Evolutionary conservation across 768 basidiomycete genomes (phyloP).

Genomic region (Macrolepiota albuminosa): DNA sequence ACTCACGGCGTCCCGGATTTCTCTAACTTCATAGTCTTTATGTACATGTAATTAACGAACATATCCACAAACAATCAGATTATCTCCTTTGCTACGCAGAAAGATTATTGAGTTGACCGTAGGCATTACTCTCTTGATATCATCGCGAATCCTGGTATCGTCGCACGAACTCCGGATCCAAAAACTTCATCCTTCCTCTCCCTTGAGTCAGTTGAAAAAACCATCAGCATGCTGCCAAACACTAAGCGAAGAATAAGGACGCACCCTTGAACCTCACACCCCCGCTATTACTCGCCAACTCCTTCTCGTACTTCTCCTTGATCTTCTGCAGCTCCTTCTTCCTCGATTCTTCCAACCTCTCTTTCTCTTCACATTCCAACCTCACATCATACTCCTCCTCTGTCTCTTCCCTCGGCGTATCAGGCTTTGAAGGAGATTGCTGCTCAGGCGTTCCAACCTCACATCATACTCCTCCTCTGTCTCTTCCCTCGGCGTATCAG

Average conservation of each 20-base stretch:
- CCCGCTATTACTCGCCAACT: conserved; percentile 33
- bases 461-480: conserved; percentile 74
- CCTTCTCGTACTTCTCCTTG: conserved; percentile 32
- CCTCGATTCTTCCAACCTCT: conserved; percentile 44
- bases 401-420: no score
- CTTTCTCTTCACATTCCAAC: conserved; percentile 68
- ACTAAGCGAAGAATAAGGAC: conserved; percentile 3
- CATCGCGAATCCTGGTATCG: conserved; percentile 1
- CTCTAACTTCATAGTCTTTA: no score
- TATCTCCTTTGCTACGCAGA: not conserved
- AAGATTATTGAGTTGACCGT: not conserved
- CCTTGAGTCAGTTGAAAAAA: no score
- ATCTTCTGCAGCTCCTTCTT: conserved; percentile 46
- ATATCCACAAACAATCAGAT: not conserved
- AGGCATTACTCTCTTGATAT: not conserved
- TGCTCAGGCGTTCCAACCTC: conserved; percentile 58
- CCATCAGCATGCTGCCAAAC: not conserved
- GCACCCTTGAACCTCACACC: conserved; percentile 61
- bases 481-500: conserved; percentile 30
- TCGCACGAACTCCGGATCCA: conserved; percentile 46
- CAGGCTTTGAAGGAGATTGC: no score
- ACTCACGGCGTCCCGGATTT: no score
- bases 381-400: no score
- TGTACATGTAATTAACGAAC: not conserved
- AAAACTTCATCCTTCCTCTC: conserved; percentile 64